Evolutionary conservation across 192 early-diverging fungal species (phyloP).

Genomic region (Podila verticillata): DNA sequence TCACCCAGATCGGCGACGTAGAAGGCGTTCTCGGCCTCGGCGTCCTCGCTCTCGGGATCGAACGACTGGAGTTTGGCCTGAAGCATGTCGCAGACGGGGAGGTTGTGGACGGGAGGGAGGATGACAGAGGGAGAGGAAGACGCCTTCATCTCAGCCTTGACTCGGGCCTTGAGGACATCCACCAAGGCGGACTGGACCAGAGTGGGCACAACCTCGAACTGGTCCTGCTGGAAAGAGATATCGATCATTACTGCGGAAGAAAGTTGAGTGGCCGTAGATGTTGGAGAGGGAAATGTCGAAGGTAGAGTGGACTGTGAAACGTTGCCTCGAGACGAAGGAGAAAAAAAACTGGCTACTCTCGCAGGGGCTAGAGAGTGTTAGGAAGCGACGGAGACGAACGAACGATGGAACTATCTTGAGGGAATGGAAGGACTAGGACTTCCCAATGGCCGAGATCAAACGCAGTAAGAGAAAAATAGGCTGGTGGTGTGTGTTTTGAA

Average conservation of each 20-base stretch:
- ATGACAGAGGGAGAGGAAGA: not conserved
- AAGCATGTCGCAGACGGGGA: conserved; percentile 27
- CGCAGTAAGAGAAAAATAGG: not conserved
- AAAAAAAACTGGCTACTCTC: not conserved
- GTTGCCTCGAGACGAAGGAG: not conserved
- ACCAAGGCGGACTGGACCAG: conserved; percentile 35
- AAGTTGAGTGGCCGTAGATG: not conserved
- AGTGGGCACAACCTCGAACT: conserved; percentile 34
- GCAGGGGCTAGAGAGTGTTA: too few relatives aligned
- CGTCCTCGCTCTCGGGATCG: conserved; percentile 10
- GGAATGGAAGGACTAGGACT: too few relatives aligned
- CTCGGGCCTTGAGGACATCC: conserved; percentile 24
- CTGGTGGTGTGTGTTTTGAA: not conserved
- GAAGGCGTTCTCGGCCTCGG: conserved; percentile 87
- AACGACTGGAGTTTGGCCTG: conserved; percentile 20
- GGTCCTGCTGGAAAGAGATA: conserved; percentile 36
- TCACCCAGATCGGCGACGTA: conserved; percentile 95
- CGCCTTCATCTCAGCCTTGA: conserved; percentile 7
- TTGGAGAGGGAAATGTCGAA: too few relatives aligned
- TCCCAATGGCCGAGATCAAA: too few relatives aligned
- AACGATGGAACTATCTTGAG: too few relatives aligned
- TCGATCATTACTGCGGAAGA: conserved; percentile 28
- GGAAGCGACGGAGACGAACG: too few relatives aligned
- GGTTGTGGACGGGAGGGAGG: conserved; percentile 15
- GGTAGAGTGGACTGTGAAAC: not conserved